A percentile compares a stretch with the other conserved stretches of the same genome.
phyloP scores from a whole-genome alignment of 352 stramenopile species.

The Pythium utonaiense region DNA sequence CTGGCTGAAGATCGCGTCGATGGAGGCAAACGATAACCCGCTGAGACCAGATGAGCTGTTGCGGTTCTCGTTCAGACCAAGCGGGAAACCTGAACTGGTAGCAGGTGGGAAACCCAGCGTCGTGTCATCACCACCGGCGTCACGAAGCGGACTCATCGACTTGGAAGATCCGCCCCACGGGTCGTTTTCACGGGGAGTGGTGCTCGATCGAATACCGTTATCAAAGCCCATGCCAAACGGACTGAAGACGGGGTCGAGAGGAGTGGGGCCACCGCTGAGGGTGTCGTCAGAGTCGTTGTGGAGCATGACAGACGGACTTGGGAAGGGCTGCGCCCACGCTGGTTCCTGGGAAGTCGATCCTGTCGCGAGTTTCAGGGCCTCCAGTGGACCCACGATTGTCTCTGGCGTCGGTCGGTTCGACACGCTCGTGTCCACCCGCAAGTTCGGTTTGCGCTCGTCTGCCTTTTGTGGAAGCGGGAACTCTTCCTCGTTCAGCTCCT shows the following conservation, averaged over 20 bases:
- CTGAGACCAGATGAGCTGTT: neutral
- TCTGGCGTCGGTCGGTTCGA: slow-evolving; percentile 6
- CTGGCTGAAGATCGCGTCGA: slow-evolving; percentile 81
- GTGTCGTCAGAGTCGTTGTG: slow-evolving; percentile 38
- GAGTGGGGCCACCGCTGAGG: slow-evolving; percentile 8
- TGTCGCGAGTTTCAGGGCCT: slow-evolving; percentile 65
- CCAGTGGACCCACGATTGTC: slow-evolving; percentile 48
- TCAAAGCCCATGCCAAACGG: slow-evolving; percentile 76
- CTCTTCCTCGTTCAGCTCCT: neutral
- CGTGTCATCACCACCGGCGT: neutral
- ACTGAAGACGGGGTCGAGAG: slow-evolving; percentile 44
- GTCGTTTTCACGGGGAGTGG: slow-evolving; percentile 2
- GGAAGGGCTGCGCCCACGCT: slow-evolving; percentile 69
- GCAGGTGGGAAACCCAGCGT: slow-evolving; percentile 1
- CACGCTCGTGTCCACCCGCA: slow-evolving; percentile 45
- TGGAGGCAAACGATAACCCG: slow-evolving; percentile 67
- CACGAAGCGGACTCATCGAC: slow-evolving; percentile 11
- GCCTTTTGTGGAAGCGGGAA: slow-evolving; percentile 9
- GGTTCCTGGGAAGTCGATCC: slow-evolving; percentile 58
- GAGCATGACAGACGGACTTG: slow-evolving; percentile 34
- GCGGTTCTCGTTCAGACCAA: slow-evolving; percentile 2
- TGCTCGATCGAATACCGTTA: slow-evolving; percentile 44
- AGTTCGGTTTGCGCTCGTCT: slow-evolving; percentile 31
- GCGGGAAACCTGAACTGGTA: slow-evolving; percentile 3
- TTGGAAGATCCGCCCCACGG: slow-evolving; percentile 15